Evolutionary conservation across 2,329 filamentous ascomycete species (phyloP).

Genomic region (Trichophyton schoenleinii): DNA sequence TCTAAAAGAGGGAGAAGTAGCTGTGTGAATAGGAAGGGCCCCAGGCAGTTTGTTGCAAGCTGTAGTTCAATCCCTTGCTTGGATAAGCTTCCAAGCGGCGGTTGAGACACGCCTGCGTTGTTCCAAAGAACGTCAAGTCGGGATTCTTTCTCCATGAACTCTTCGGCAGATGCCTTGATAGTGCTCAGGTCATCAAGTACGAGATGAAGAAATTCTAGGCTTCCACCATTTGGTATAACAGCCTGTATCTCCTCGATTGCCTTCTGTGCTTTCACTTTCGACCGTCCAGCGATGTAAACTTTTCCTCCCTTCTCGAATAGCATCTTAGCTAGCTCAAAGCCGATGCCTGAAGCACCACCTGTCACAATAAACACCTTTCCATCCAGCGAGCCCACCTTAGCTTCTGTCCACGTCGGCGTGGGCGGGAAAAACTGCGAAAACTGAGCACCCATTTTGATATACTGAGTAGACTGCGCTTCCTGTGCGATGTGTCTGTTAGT

Average conservation of each 20-base stretch:
- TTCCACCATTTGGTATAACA: slow-evolving; percentile 15
- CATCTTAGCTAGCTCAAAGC: slow-evolving; percentile 28
- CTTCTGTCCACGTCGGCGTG: slow-evolving; percentile 15
- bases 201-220: slow-evolving; percentile 26
- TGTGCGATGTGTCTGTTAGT: background rate
- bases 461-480: background rate
- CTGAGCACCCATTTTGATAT: slow-evolving; percentile 1
- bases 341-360: slow-evolving; percentile 28
- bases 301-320: slow-evolving; percentile 33
- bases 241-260: slow-evolving; percentile 30
- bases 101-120: slow-evolving; percentile 25
- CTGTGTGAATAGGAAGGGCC: slow-evolving; percentile 30
- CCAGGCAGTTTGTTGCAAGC: slow-evolving; percentile 32
- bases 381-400: slow-evolving; percentile 14
- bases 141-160: slow-evolving; percentile 25
- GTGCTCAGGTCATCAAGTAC: slow-evolving; percentile 30
- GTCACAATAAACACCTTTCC: slow-evolving; percentile 29
- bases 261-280: slow-evolving; percentile 25
- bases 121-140: slow-evolving; percentile 30
- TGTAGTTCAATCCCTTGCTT: slow-evolving; percentile 26
- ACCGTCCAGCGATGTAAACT: slow-evolving; percentile 35
- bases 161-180: slow-evolving; percentile 27
- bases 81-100: slow-evolving; percentile 24
- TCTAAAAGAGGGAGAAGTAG: slow-evolving; percentile 26
- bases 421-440: slow-evolving; percentile 12